Evolutionary conservation across 768 basidiomycete species (phyloP).

Genomic region (Suillus lakei): DNA sequence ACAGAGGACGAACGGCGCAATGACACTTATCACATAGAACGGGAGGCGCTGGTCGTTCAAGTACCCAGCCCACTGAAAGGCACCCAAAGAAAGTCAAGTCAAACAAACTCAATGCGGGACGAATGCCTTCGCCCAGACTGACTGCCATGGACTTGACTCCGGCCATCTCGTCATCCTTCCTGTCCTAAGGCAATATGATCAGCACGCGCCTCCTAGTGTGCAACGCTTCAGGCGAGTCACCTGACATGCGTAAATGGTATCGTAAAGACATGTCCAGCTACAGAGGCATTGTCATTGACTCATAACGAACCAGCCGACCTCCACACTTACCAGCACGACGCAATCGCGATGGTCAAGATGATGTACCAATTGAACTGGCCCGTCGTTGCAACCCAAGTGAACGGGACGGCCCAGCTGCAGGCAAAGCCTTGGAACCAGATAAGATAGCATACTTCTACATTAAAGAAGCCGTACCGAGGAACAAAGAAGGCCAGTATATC

Average conservation of each 20-base stretch:
- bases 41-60: neutral
- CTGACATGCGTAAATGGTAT: too few relatives aligned
- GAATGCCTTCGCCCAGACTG: neutral
- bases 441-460: neutral
- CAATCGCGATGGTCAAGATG: neutral
- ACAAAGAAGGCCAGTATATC: slow-evolving; percentile 33
- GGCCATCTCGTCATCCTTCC: neutral
- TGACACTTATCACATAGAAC: too few relatives aligned
- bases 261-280: neutral
- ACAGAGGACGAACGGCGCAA: too few relatives aligned
- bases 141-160: neutral
- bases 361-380: neutral
- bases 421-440: neutral
- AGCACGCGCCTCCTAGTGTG: neutral
- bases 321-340: neutral
- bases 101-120: neutral
- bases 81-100: neutral
- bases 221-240: neutral
- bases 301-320: neutral
- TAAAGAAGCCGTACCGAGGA: slow-evolving; percentile 25
- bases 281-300: neutral
- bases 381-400: neutral
- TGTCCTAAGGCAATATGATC: neutral
- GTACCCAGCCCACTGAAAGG: neutral
- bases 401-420: neutral